phyloP scores from a whole-genome alignment of 495 filamentous ascomycete genomes.

The Beverwykella pulmonaria region DNA sequence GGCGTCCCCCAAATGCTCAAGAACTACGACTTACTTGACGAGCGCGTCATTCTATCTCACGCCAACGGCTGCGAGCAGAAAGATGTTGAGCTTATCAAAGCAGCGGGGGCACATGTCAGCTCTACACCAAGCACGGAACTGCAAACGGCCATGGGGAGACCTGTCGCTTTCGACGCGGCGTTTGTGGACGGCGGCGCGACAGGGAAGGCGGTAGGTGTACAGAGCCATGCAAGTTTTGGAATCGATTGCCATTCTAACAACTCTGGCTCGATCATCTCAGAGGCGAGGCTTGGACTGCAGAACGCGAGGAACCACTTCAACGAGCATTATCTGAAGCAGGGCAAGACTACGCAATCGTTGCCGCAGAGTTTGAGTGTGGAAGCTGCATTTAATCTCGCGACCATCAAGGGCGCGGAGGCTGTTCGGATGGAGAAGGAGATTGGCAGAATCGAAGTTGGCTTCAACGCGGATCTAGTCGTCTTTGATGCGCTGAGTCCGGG shows the following conservation, averaged over 20 bases:
- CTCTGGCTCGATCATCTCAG: conserved; percentile 48
- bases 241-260: conserved; percentile 55
- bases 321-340: conserved; percentile 37
- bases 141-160: conserved; percentile 32
- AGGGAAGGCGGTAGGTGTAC: neutral
- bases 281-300: conserved; percentile 53
- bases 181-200: conserved; percentile 4
- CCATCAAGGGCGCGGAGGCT: conserved; percentile 53
- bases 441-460: conserved; percentile 53
- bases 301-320: conserved; percentile 45
- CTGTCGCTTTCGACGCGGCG: conserved; percentile 18
- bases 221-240: conserved; percentile 46
- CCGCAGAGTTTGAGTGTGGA: conserved; percentile 45
- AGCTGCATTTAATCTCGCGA: conserved; percentile 55
- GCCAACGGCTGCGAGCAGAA: conserved; percentile 2
- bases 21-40: conserved; percentile 20
- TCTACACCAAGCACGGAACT: conserved; percentile 39
- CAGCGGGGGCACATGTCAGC: conserved; percentile 32
- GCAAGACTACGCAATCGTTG: conserved; percentile 41
- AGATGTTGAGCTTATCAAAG: conserved; percentile 23
- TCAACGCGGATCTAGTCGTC: conserved; percentile 53
- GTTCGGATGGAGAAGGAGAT: conserved; percentile 49
- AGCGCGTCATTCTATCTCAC: conserved; percentile 27
- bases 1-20: conserved; percentile 13
- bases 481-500: conserved; percentile 49